Evolutionary conservation across 352 stramenopile genomes (phyloP), one percentile per base, ranked within the genome.

Genomic region (Phytophthora idaei): DNA sequence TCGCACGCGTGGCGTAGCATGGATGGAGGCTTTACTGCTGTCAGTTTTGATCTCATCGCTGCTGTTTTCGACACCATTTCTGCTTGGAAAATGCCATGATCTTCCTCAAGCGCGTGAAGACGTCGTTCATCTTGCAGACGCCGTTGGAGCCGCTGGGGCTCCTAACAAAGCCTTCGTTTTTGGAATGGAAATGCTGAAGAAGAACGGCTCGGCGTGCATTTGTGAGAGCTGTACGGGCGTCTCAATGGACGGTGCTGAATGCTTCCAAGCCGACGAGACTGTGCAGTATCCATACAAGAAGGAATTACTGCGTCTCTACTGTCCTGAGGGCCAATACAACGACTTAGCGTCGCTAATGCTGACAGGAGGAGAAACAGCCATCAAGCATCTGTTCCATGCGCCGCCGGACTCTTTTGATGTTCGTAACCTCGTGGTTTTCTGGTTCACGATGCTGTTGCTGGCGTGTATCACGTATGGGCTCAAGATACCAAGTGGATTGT

Each of bases 291-390:
- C 86, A 27, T 95, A 95, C 75, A 87, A 89, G 63, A 87, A 92
- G 32, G 87, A 95, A 28, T 70, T 99, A 3, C 76, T 99, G 27
- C 93, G 87, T 11, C 99, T 99, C 71, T 96, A 97, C 65, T 99
- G 97, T 54, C 82, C 87, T 4, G 67, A 95, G 3, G 97, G 92
- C 34, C 77, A 99, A 63, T 99, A 99, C 88, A 99, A 99, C 67
- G 95, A 99, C 71, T 82, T 99, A 31, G 97, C 97, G 2, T 97
- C 90, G 61, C 78, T 99, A 4, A 98, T 98, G 77, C 87, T 99
- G 28, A 92, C 91, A 15, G 93, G 97, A 56, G 91, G 95, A 34
- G 97, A 99, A 77, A 90, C 90, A 45, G 95, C 90, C 5, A 95
- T 95, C 69, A 97, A 97, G 64, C 93, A 99, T 67, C 80, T 99